phyloP scores from a whole-genome alignment of 2,329 filamentous ascomycete species.

The Coniella vitis region DNA sequence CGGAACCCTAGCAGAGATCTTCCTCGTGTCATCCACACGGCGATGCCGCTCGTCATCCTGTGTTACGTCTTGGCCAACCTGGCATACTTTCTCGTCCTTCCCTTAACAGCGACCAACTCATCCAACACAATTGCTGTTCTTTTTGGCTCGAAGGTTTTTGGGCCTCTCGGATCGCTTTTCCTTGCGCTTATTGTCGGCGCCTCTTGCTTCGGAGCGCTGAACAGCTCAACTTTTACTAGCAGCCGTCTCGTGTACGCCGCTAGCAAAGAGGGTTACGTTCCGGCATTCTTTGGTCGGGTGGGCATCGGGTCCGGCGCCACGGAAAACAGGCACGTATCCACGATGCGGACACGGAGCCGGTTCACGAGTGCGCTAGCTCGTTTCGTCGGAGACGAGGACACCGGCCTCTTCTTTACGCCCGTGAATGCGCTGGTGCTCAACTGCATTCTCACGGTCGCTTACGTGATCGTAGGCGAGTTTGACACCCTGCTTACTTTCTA shows the following conservation, averaged over 20 bases:
- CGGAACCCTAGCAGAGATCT: constrained; percentile 84
- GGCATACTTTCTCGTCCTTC: constrained; percentile 90
- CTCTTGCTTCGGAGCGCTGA: constrained; percentile 90
- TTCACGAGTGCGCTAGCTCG: constrained; percentile 50
- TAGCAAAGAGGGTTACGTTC: constrained; percentile 91
- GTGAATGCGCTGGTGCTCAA: constrained; percentile 87
- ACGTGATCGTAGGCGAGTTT: constrained; percentile 85
- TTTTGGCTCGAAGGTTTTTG: constrained; percentile 87
- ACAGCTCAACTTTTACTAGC: constrained; percentile 89
- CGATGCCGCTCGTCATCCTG: constrained; percentile 88
- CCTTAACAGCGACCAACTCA: constrained; percentile 69
- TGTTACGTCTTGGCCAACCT: constrained; percentile 88
- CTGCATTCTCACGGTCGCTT: constrained; percentile 61
- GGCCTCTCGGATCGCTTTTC: constrained; percentile 70
- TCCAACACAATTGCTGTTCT: constrained; percentile 94
- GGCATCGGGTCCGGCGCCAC: constrained; percentile 50
- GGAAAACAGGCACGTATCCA: constrained; percentile 33
- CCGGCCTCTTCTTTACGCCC: constrained; percentile 86
- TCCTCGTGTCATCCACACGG: constrained; percentile 90
- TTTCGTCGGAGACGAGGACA: constrained; percentile 69
- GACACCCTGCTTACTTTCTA: constrained; percentile 91
- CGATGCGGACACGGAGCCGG: constrained; percentile 47
- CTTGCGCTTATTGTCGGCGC: constrained; percentile 85
- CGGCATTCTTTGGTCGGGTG: constrained; percentile 73
- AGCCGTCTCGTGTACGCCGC: constrained; percentile 89